A percentile compares a stretch with the other conserved stretches of the same genome.
Evolutionary conservation across 495 filamentous ascomycete species (phyloP).

Genomic region (Aspergillus saccharolyticus): DNA sequence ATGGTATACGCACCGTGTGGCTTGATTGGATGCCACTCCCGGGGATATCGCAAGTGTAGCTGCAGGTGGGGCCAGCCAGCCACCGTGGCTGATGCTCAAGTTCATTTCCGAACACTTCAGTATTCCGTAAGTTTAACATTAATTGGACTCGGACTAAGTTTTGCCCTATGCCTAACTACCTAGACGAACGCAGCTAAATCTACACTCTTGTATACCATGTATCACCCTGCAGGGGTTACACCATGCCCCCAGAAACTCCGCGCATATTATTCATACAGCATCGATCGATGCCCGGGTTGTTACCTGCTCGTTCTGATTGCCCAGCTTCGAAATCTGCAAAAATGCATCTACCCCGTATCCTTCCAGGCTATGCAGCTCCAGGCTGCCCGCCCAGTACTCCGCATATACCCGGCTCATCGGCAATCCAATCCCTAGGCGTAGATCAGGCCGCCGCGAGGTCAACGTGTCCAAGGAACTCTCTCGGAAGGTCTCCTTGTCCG

Average conservation of each 20-base stretch:
- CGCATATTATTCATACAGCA: slow-evolving; percentile 80
- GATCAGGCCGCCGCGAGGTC: slow-evolving; percentile 75
- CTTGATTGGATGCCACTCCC: not conserved
- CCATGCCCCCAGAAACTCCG: no score
- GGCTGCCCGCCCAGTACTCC: slow-evolving; percentile 94
- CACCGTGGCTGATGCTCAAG: not conserved
- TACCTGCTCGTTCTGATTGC: slow-evolving; percentile 97
- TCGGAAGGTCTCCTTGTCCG: slow-evolving; percentile 31
- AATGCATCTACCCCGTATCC: slow-evolving; percentile 98
- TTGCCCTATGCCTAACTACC: no score
- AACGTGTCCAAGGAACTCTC: slow-evolving; percentile 70
- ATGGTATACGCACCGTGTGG: not conserved
- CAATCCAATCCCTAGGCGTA: slow-evolving; percentile 88
- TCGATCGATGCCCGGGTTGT: slow-evolving; percentile 85
- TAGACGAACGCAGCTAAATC: not conserved
- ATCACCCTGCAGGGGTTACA: not conserved
- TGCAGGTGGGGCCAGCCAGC: not conserved
- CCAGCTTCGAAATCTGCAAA: slow-evolving; percentile 91
- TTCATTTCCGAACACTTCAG: no score
- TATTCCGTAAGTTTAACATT: no score
- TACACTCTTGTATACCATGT: not conserved
- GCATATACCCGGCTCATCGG: slow-evolving; percentile 94
- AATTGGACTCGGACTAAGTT: no score
- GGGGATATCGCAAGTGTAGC: no score
- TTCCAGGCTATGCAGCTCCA: slow-evolving; percentile 89